phyloP scores from a whole-genome alignment of 2,329 filamentous ascomycete species.

The Fusarium caatingaense region DNA sequence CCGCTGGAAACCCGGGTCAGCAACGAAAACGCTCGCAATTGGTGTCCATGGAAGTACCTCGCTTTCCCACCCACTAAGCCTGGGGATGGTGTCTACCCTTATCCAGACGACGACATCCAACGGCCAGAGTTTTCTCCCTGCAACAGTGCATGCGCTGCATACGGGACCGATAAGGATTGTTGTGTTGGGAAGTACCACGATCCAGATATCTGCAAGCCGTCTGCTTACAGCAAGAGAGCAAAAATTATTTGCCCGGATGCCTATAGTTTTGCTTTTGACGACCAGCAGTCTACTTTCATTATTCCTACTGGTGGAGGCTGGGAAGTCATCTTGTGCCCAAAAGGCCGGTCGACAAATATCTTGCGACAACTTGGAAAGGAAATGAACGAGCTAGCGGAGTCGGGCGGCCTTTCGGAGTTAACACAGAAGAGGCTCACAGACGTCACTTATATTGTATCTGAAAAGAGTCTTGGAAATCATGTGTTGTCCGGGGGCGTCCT shows the following conservation, averaged over 20 bases:
- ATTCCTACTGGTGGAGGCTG: constrained; percentile 77
- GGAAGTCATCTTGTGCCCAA: constrained; percentile 82
- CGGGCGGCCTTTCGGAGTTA: constrained; percentile 52
- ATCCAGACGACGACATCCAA: constrained; percentile 79
- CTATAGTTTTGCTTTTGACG: constrained; percentile 79
- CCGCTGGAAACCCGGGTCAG: constrained; percentile 73
- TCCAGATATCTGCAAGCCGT: constrained; percentile 72
- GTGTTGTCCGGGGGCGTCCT: constrained; percentile 29
- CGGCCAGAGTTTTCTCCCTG: constrained; percentile 82
- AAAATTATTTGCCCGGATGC: constrained; percentile 86
- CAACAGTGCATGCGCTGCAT: constrained; percentile 79
- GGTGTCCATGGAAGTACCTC: constrained; percentile 87
- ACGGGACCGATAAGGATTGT: constrained; percentile 75
- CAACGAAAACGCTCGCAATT: constrained; percentile 67
- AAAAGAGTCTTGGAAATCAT: constrained; percentile 43
- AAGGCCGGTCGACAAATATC: constrained; percentile 69
- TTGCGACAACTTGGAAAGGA: constrained; percentile 63
- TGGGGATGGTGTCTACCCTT: constrained; percentile 81
- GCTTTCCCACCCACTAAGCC: constrained; percentile 74
- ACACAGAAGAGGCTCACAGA: constrained; percentile 50
- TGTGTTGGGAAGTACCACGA: constrained; percentile 77
- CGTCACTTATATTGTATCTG: constrained; percentile 51
- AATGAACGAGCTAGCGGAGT: constrained; percentile 59
- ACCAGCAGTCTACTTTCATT: constrained; percentile 69
- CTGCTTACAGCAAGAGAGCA: constrained; percentile 74